Evolutionary conservation across 495 filamentous ascomycete genomes (phyloP).

Genomic region (Penicillium parvum): DNA sequence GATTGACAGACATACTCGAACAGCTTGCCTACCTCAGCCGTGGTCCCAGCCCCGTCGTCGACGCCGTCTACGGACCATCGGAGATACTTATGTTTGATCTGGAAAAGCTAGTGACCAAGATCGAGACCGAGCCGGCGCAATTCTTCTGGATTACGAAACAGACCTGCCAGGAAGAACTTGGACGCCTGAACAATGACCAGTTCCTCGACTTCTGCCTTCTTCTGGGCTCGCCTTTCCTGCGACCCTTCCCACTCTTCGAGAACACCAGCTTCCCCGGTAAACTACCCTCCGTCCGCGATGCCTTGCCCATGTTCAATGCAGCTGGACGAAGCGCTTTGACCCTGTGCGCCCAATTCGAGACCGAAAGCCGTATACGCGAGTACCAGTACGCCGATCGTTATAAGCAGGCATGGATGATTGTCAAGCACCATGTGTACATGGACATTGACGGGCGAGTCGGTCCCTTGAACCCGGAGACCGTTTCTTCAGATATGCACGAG

Average conservation of each 20-base stretch:
- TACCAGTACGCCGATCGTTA: conserved; percentile 78
- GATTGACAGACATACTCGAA: conserved; percentile 4
- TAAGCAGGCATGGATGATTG: conserved; percentile 71
- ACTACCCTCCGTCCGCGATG: conserved; percentile 56
- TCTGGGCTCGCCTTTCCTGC: conserved; percentile 74
- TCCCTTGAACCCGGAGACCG: conserved; percentile 61
- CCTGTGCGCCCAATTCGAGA: conserved; percentile 64
- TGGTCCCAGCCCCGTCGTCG: conserved; percentile 61
- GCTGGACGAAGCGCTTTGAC: conserved; percentile 57
- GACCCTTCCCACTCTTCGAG: conserved; percentile 69
- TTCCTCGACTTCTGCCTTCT: conserved; percentile 84
- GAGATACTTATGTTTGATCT: conserved; percentile 85
- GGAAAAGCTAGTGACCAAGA: conserved; percentile 72
- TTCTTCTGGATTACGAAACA: conserved; percentile 72
- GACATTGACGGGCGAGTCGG: conserved; percentile 69
- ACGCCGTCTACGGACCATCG: conserved; percentile 78
- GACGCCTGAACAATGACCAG: conserved; percentile 61
- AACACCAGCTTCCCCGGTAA: conserved; percentile 46
- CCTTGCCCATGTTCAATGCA: conserved; percentile 65
- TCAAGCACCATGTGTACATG: conserved; percentile 83
- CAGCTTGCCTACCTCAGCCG: conserved; percentile 81
- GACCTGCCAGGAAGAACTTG: conserved; percentile 63
- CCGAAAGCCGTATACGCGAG: conserved; percentile 65
- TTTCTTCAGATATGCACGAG: conserved; percentile 78
- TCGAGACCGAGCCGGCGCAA: conserved; percentile 62